A percentile compares a stretch with the other conserved stretches of the same genome.
Evolutionary conservation across 768 basidiomycete species (phyloP).

Genomic region (Hericium erinaceus): DNA sequence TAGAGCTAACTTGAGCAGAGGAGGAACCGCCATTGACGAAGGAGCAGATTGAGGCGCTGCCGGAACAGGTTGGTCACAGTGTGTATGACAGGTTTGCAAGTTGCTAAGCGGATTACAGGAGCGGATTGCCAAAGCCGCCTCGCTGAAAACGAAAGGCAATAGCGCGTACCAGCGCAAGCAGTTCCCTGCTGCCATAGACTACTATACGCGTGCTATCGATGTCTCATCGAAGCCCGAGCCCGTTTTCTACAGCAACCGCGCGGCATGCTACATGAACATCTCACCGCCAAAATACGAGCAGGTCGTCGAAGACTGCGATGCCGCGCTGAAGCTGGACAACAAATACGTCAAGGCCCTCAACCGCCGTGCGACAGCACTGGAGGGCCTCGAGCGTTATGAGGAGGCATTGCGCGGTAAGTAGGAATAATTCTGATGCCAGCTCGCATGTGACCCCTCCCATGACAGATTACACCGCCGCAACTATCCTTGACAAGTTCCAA

Average conservation of each 20-base stretch:
- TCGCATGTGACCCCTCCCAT: not conserved
- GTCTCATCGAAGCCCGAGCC: constrained; percentile 75
- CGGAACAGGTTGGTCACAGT: constrained; percentile 39
- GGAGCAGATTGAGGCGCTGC: constrained; percentile 49
- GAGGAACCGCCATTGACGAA: constrained; percentile 36
- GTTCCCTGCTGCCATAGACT: constrained; percentile 48
- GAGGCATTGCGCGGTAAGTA: constrained; percentile 71
- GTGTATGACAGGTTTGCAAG: not conserved
- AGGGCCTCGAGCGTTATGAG: constrained; percentile 62
- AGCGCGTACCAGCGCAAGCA: constrained; percentile 54
- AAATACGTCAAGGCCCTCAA: constrained; percentile 88
- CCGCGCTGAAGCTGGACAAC: constrained; percentile 73
- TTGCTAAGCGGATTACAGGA: constrained; percentile 34
- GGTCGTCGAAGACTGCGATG: constrained; percentile 83
- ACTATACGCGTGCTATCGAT: constrained; percentile 69
- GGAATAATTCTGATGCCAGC: too few relatives aligned
- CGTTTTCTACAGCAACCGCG: constrained; percentile 94
- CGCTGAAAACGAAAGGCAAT: constrained; percentile 67
- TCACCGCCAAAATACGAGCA: constrained; percentile 72
- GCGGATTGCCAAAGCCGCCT: constrained; percentile 49
- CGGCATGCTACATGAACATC: constrained; percentile 95
- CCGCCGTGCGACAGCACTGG: constrained; percentile 79
- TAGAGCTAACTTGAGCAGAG: constrained; percentile 14
- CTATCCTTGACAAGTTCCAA: constrained; percentile 89
- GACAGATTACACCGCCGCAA: constrained; percentile 90